phyloP scores from a whole-genome alignment of 2,329 filamentous ascomycete species.

The Xenoacremonium recifei region DNA sequence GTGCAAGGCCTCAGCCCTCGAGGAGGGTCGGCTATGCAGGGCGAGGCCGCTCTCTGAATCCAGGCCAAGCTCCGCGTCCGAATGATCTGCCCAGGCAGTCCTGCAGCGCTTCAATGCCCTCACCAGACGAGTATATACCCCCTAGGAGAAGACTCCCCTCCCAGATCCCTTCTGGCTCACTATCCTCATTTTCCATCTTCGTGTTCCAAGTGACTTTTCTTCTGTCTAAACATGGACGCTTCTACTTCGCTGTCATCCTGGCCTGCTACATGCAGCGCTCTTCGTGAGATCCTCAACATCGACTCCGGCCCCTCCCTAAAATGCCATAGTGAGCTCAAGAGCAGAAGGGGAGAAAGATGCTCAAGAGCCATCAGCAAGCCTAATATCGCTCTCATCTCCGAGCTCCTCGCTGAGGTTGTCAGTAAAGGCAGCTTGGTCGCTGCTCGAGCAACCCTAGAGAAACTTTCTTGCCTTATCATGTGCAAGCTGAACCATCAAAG shows the following conservation, averaged over 20 bases:
- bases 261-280: conserved; percentile 4
- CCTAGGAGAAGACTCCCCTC: no score
- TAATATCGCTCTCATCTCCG: conserved; percentile 4
- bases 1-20: no score
- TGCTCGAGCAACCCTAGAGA: conserved; percentile 10
- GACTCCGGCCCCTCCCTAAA: background rate
- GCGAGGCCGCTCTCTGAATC: no score
- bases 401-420: conserved; percentile 11
- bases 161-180: no score
- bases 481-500: conserved; percentile 6
- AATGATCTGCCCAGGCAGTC: no score
- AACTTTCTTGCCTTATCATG: conserved; percentile 17
- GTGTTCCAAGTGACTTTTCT: no score
- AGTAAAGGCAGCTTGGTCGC: conserved; percentile 9
- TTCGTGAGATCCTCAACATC: conserved; percentile 8
- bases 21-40: no score
- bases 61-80: no score
- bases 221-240: conserved; percentile 4
- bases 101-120: no score
- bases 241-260: conserved; percentile 1
- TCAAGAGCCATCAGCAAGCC: background rate
- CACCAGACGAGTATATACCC: no score
- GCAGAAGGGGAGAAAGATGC: conserved; percentile 4
- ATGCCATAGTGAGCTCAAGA: conserved; percentile 12
- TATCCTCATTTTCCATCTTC: no score